These are phyloP conservation scores for Pilasporangium apinafurcum DNA, from an alignment of 352 stramenopile genomes.

Conservation along the genomic window DNA sequence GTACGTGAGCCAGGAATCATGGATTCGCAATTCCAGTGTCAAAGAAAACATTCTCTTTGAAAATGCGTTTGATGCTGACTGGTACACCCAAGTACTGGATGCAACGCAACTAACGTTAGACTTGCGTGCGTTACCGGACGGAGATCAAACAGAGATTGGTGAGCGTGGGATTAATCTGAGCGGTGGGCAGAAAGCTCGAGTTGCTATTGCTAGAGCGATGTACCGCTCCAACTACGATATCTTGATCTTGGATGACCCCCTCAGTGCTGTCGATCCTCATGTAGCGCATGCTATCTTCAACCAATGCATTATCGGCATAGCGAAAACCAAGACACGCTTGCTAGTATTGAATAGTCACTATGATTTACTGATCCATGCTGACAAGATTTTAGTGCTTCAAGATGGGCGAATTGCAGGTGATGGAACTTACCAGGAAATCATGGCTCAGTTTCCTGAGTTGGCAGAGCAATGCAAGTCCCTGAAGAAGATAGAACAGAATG, in stretches of 20 bases:
- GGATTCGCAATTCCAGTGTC: conserved; percentile 89
- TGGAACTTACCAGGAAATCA: conserved; percentile 59
- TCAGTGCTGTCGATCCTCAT: conserved; percentile 93
- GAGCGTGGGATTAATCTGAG: conserved; percentile 55
- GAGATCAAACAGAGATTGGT: conserved; percentile 52
- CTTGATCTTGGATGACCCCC: conserved; percentile 92
- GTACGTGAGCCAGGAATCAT: conserved; percentile 88
- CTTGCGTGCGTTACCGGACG: conserved; percentile 43
- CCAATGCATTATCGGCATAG: conserved; percentile 72
- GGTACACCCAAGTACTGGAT: conserved; percentile 28
- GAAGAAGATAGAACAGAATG: conserved; percentile 13
- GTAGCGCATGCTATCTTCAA: conserved; percentile 92
- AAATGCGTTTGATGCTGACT: conserved; percentile 18
- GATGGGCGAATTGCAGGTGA: conserved; percentile 59
- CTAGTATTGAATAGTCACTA: conserved; percentile 91
- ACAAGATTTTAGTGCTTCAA: conserved; percentile 36
- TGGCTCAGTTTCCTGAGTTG: conserved; percentile 13
- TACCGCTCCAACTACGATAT: conserved; percentile 87
- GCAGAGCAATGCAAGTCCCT: conserved; percentile 3
- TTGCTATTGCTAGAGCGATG: conserved; percentile 87
- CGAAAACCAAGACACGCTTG: conserved; percentile 69
- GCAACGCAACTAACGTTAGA: conserved; percentile 32
- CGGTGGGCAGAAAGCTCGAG: conserved; percentile 61
- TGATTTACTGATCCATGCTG: conserved; percentile 43
- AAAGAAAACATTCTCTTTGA: conserved; percentile 90